Conservation (phyloP, 352 stramenopile genomes). For the Phytophthora hibernalis region DNA sequence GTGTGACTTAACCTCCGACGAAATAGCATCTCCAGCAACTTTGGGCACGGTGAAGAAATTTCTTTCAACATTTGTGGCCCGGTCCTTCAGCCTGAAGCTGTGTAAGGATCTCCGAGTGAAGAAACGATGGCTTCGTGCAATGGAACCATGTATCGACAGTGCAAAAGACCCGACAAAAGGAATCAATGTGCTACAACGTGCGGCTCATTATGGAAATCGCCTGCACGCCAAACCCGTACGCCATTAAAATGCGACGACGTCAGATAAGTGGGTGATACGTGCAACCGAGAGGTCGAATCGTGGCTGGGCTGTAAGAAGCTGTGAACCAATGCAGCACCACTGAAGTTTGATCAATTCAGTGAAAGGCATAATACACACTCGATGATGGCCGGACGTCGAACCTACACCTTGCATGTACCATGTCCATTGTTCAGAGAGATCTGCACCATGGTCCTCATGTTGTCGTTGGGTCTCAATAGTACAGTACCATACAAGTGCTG, state of each 20-base stretch:
- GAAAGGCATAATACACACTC: too few relatives aligned
- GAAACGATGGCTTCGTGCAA: slow-evolving; percentile 6
- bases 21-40: neutral
- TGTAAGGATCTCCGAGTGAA: neutral
- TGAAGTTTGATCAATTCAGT: neutral
- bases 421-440: neutral
- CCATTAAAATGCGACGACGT: slow-evolving; percentile 25
- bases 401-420: neutral
- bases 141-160: slow-evolving; percentile 15
- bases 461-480: neutral
- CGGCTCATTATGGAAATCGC: slow-evolving; percentile 33
- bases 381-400: neutral
- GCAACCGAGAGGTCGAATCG: slow-evolving; percentile 14
- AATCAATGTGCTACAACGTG: slow-evolving; percentile 34
- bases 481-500: too few relatives aligned
- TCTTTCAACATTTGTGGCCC: neutral
- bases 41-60: neutral
- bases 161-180: neutral
- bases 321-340: slow-evolving; percentile 23
- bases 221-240: slow-evolving; percentile 16
- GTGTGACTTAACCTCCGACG: slow-evolving; percentile 2
- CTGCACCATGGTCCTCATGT: neutral
- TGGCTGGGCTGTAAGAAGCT: slow-evolving; percentile 31
- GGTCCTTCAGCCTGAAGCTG: neutral
- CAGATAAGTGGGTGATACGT: slow-evolving; percentile 24